These are phyloP conservation scores for Cyberlindnera euphorbiiphila DNA, from an alignment of 805 yeast genomes.

Conservation along the genomic window DNA sequence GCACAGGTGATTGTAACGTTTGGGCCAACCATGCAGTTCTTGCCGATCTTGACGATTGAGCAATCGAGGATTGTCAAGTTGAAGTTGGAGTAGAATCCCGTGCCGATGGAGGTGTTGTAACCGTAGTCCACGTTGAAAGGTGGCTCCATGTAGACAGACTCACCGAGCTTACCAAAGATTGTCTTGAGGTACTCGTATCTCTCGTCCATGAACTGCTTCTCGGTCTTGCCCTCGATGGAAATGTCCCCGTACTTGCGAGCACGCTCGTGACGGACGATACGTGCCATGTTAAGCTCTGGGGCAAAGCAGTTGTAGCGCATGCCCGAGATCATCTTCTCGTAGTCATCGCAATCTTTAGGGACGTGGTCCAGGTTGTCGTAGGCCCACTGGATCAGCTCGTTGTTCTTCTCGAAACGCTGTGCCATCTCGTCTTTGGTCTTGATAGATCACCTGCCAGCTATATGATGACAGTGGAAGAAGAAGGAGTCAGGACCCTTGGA, in stretches of 20 bases:
- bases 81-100: constrained; percentile 57
- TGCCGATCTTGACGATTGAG: constrained; percentile 57
- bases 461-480: neutral
- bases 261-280: constrained; percentile 27
- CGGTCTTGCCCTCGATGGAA: constrained; percentile 26
- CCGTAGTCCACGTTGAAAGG: constrained; percentile 69
- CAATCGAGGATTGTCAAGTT: constrained; percentile 53
- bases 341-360: constrained; percentile 33
- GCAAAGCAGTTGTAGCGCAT: constrained; percentile 38
- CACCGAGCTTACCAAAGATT: constrained; percentile 45
- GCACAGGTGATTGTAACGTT: constrained; percentile 58
- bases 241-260: constrained; percentile 28
- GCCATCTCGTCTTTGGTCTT: constrained; percentile 22
- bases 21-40: constrained; percentile 59
- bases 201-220: constrained; percentile 35
- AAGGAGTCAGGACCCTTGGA: too few relatives aligned
- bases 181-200: constrained; percentile 30
- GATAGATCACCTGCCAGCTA: too few relatives aligned
- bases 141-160: constrained; percentile 42
- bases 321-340: constrained; percentile 55
- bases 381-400: constrained; percentile 21
- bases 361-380: constrained; percentile 21
- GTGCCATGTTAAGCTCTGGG: constrained; percentile 26
- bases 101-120: constrained; percentile 53
- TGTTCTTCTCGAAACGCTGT: constrained; percentile 27